Evolutionary conservation across 495 filamentous ascomycete genomes (phyloP).

Genomic region (Alectoria sarmentosa): DNA sequence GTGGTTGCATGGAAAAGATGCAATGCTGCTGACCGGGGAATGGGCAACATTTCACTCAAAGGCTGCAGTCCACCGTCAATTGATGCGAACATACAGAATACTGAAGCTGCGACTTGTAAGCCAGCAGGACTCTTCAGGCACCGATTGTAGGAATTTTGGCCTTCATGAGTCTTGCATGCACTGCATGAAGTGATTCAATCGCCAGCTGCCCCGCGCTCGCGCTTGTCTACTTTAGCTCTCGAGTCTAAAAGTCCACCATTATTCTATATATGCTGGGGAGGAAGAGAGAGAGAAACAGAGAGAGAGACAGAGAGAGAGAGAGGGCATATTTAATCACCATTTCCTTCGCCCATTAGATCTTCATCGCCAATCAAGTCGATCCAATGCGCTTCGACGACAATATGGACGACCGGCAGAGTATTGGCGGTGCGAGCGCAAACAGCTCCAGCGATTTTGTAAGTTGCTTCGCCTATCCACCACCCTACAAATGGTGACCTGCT

Average conservation of each 20-base stretch:
- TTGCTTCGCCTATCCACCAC: conserved; percentile 24
- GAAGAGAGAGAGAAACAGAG: neutral
- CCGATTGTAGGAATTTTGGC: neutral
- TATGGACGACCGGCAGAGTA: conserved; percentile 47
- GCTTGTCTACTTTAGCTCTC: conserved; percentile 7
- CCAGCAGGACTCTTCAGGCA: neutral
- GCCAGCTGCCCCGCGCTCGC: conserved; percentile 3
- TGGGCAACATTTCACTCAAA: no score
- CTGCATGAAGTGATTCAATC: neutral
- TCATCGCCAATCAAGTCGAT: conserved; percentile 2
- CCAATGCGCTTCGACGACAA: conserved; percentile 28
- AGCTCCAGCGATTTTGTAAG: conserved; percentile 77
- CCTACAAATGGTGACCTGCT: conserved; percentile 24
- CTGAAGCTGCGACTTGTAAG: no score
- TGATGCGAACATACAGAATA: no score
- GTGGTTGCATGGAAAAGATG: neutral
- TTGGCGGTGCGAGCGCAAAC: conserved; percentile 45
- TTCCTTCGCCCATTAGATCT: conserved; percentile 9
- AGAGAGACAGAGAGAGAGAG: neutral
- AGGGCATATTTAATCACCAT: conserved; percentile 10
- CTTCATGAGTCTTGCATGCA: neutral
- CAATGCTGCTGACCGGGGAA: neutral
- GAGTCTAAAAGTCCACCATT: conserved; percentile 6
- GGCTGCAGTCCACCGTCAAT: no score
- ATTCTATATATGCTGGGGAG: neutral